Percentiles rank a stretch among this genome's conserved stretches.
Conservation (phyloP, 129 eudicot genomes). For the Escallonia herrerae region DNA sequence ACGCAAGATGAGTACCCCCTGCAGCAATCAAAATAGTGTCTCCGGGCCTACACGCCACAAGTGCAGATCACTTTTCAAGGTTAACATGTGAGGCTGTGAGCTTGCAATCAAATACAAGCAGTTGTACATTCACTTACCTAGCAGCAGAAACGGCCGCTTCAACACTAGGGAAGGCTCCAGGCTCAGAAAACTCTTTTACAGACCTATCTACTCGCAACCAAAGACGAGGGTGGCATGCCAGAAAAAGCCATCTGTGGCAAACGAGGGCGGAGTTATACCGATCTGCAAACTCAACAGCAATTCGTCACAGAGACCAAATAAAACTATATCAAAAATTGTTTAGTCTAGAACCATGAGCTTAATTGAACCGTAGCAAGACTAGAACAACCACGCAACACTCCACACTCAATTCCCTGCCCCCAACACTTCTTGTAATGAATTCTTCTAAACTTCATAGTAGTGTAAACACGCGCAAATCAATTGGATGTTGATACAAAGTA, state of each 20-base stretch:
- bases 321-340: slow-evolving; percentile 4
- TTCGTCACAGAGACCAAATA: slow-evolving; percentile 28
- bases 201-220: slow-evolving; percentile 93
- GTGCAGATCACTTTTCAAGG: not conserved
- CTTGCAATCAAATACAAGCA: slow-evolving; percentile 4
- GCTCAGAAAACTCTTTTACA: slow-evolving; percentile 42
- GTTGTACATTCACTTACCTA: slow-evolving; percentile 38
- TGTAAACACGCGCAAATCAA: no score
- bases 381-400: not conserved
- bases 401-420: not conserved
- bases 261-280: slow-evolving; percentile 99
- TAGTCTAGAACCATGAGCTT: not conserved
- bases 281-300: slow-evolving; percentile 89
- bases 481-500: no score
- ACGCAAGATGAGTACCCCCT: slow-evolving; percentile 79
- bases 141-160: slow-evolving; percentile 92
- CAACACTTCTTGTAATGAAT: no score
- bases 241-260: slow-evolving; percentile 99
- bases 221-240: slow-evolving; percentile 93
- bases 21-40: slow-evolving; percentile 92
- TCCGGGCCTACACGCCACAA: slow-evolving; percentile 71
- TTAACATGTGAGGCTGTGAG: not conserved
- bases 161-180: slow-evolving; percentile 77
- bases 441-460: no score
- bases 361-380: not conserved